A percentile compares a stretch with the other conserved stretches of the same genome.
Evolutionary conservation across 2,329 filamentous ascomycete genomes (phyloP).

Genomic region (Trichoderma cornu-damae): DNA sequence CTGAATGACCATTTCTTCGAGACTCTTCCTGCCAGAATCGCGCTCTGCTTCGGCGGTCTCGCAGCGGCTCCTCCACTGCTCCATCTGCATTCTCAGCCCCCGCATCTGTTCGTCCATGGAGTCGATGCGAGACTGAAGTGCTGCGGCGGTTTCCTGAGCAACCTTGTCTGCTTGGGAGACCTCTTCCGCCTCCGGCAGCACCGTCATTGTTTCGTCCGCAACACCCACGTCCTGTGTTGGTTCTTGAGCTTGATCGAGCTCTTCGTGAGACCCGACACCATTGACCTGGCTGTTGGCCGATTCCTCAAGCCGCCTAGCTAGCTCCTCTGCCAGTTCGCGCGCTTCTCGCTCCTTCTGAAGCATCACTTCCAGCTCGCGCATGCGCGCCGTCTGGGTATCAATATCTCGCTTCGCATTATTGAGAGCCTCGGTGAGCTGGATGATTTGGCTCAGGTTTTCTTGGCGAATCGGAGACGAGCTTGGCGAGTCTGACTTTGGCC

Average conservation of each 20-base stretch:
- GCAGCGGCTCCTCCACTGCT: conserved; percentile 69
- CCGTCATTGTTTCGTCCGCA: background rate
- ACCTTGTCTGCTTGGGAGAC: conserved; percentile 4
- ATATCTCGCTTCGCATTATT: conserved; percentile 81
- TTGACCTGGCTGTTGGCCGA: conserved; percentile 37
- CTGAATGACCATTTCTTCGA: conserved; percentile 83
- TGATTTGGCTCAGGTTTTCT: conserved; percentile 65
- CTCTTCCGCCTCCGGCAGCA: background rate
- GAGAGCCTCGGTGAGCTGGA: conserved; percentile 78
- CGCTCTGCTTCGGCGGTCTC: conserved; percentile 76
- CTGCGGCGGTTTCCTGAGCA: conserved; percentile 28
- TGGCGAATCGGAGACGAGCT: conserved; percentile 56
- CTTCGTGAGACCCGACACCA: conserved; percentile 27
- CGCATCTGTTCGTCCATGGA: conserved; percentile 74
- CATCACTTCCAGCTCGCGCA: conserved; percentile 71
- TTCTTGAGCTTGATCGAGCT: conserved; percentile 22
- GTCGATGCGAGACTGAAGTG: conserved; percentile 64
- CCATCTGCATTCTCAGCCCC: conserved; percentile 73
- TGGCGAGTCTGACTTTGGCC: conserved; percentile 53
- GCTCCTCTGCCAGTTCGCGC: conserved; percentile 76
- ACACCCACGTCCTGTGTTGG: conserved; percentile 13
- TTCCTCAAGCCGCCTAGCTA: conserved; percentile 65
- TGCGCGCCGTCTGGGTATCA: conserved; percentile 71
- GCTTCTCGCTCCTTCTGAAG: conserved; percentile 75
- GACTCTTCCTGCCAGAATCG: conserved; percentile 62